Conservation (phyloP, 2,329 filamentous ascomycete species). For the Exophiala calicioides region DNA sequence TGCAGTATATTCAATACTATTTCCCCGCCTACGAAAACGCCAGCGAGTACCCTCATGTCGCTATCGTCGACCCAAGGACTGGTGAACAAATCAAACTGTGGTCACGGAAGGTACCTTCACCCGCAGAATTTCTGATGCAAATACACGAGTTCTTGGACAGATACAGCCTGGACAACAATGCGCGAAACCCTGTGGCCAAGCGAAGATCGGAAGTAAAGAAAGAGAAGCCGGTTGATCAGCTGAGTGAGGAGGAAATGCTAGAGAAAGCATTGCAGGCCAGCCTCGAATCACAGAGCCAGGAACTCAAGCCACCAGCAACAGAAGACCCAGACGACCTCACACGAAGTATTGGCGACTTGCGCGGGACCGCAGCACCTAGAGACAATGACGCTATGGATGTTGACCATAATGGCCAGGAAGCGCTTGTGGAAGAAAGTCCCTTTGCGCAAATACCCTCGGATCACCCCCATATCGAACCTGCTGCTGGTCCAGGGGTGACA, state of each 20-base stretch:
- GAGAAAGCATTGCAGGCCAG: constrained; percentile 92
- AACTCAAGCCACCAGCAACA: constrained; percentile 42
- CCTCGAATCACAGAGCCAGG: constrained; percentile 58
- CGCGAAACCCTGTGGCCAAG: constrained; percentile 88
- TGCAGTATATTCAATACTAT: constrained; percentile 88
- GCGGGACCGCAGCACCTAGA: constrained; percentile 53
- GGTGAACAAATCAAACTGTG: constrained; percentile 97
- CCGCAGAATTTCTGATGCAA: constrained; percentile 83
- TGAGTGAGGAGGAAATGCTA: constrained; percentile 97
- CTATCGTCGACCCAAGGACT: constrained; percentile 91
- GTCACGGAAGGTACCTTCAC: constrained; percentile 75
- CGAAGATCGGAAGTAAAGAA: constrained; percentile 70
- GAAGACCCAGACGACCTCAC: constrained; percentile 88
- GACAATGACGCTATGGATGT: constrained; percentile 42
- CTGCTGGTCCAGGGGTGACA: constrained; percentile 70
- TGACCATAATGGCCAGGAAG: constrained; percentile 39
- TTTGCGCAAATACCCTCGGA: constrained; percentile 73
- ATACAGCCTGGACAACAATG: constrained; percentile 83
- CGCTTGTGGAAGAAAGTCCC: constrained; percentile 36
- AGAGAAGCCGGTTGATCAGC: constrained; percentile 74
- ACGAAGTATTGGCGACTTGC: constrained; percentile 58
- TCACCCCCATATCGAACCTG: constrained; percentile 76
- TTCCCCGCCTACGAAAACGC: constrained; percentile 75
- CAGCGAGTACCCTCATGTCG: constrained; percentile 94
- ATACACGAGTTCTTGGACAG: constrained; percentile 95